Base-by-base conservation (phyloP, 345 rosid species). In the Hevea brasiliensis region DNA sequence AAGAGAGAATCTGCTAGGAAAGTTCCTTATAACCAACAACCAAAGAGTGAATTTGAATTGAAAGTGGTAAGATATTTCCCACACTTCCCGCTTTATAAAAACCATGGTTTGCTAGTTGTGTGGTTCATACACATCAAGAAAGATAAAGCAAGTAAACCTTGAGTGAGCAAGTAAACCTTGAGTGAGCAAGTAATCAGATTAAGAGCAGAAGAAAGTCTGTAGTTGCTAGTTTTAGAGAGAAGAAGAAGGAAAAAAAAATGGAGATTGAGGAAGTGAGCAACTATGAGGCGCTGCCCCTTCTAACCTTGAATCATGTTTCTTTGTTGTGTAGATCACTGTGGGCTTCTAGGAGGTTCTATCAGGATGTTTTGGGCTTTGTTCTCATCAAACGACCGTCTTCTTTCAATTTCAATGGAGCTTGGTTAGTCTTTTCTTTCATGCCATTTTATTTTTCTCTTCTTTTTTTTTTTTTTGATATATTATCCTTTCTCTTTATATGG, bases 311-410 rank as follows among this genome's bases (percentile, higher is more conserved):
- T 47, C 90, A 87, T 27, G 84, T 85, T 13, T 87, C 90, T 21
- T 57, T 87, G 70, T 9, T 81, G 63, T 85, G 90, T 73, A 77
- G 83, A 76, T 87, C 90, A 13, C 87, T 83, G 14, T 79, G 82
- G 84, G 82, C 75, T 20, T 87, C 90, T 0, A 45, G 42, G 2
- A 35, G 84, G 73, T 87, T 87, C 66, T 87, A 87, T 24, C 80
- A 84, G 68, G 80, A 87, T 60, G 81, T 87, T 55, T 70, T 87
- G 80, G 88, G 90, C 54, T 87, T 87, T 63, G 84, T 76, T 62
- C 79, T 75, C 62, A 81, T 87, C 82, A 87, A 87, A 73, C 88
- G 90, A 56, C 90, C 90, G 53, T 85, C 90, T 67, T 87, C 90
- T 68, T 87, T 85, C 82, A 81, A 83, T 17, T 87, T 87, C 80